Percentiles rank a stretch among this genome's conserved stretches.
phyloP scores from a whole-genome alignment of 2,329 filamentous ascomycete species.

The Hypoxylon sp. region DNA sequence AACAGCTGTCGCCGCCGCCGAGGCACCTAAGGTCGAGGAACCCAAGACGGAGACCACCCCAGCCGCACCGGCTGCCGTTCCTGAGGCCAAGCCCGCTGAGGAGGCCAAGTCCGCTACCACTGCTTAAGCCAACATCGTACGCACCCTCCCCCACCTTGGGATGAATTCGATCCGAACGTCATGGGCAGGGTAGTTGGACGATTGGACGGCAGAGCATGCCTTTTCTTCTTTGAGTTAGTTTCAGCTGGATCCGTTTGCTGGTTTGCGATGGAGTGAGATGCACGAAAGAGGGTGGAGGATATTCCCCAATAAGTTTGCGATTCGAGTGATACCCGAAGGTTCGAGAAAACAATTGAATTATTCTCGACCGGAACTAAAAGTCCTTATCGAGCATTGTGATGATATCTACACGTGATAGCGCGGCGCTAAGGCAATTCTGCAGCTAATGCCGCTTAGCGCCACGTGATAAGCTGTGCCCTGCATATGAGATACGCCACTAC shows the following conservation, averaged over 20 bases:
- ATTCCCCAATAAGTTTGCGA: slow-evolving; percentile 43
- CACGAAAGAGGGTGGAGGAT: slow-evolving; percentile 37
- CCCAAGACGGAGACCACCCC: slow-evolving; percentile 41
- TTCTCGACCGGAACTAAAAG: slow-evolving; percentile 29
- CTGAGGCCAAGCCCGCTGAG: slow-evolving; percentile 38
- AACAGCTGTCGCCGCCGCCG: slow-evolving; percentile 33
- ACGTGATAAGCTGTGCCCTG: background rate
- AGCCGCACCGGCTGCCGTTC: slow-evolving; percentile 35
- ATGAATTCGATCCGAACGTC: slow-evolving; percentile 31
- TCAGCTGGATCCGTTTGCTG: slow-evolving; percentile 21
- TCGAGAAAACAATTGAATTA: slow-evolving; percentile 40
- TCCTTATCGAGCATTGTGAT: slow-evolving; percentile 19
- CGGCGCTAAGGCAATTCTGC: background rate
- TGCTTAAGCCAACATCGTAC: slow-evolving; percentile 37
- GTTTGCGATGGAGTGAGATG: slow-evolving; percentile 18
- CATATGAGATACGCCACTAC: too few relatives aligned
- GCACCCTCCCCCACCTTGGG: slow-evolving; percentile 23
- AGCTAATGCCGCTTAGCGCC: background rate
- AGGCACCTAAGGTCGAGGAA: too few relatives aligned
- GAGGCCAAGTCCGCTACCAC: slow-evolving; percentile 45
- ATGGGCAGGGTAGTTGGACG: slow-evolving; percentile 22
- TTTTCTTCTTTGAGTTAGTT: slow-evolving; percentile 13
- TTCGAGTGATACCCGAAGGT: slow-evolving; percentile 47
- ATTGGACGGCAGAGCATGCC: slow-evolving; percentile 32
- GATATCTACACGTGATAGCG: slow-evolving; percentile 26